Base-by-base conservation (phyloP, 805 yeast species). In the Lachancea dasiensis region DNA sequence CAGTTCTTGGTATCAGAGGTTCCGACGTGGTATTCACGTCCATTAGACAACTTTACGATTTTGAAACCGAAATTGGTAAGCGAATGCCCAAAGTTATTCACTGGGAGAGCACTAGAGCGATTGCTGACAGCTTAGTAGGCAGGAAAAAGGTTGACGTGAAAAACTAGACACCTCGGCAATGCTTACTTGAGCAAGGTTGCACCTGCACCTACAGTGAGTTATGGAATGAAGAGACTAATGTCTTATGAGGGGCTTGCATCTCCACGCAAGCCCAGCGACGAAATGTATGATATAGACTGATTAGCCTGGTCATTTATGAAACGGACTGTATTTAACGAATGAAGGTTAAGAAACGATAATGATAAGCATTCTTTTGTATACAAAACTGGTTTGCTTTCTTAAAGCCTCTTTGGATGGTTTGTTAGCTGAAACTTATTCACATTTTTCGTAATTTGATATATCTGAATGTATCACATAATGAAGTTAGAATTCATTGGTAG, bases 21-120 rank as follows among this genome's bases (percentile, higher is more conserved):
- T 78, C 94, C 10, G 85, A 81, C 54, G 68, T 90, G 54, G 74
- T 63, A 41, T 87, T 84, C 67, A 72, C 85, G 8, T 69, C 92
- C 7, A 73, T 92, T 40, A 73, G 84, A 58, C 74, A 72, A 43
- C 70, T 90, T 48, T 89, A 84, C 64, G 95, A 89, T 57, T 81
- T 68, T 56, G 97, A 92, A 64, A 86, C 97, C 13, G 86, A 85
- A 50, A 60, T 84, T 25, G 69, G 64, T 16, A 75, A 69, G 61
- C 81, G 99, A 70, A 80, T 92, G 75, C 95, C 97, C 52, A 87
- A 85, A 69, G 65, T 69, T 41, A 80, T 87, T 34, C 86, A 83
- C 63, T 92, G 98, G 98, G 68, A 71, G 34, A 69, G 69, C 21
- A 67, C 80, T 36, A 73, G 94, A 55, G 81, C 79, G 34, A 75